Evolutionary conservation across 2,329 filamentous ascomycete genomes (phyloP).

Genomic region (Aspergillus awamori): DNA sequence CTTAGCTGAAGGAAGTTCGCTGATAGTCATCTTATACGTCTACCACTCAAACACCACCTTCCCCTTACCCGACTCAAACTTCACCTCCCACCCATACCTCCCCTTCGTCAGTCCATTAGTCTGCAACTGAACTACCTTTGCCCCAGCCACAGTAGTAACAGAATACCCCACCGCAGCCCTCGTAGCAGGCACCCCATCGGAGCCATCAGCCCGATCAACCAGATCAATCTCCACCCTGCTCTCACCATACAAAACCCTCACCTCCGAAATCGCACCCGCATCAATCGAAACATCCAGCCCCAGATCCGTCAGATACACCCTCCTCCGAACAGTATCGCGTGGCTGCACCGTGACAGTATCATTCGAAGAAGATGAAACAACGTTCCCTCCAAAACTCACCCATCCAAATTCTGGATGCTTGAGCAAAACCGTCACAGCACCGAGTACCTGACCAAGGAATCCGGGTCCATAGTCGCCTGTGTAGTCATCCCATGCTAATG

Average conservation of each 20-base stretch:
- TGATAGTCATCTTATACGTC: too few relatives aligned
- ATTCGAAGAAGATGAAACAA: neutral
- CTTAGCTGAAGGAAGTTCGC: too few relatives aligned
- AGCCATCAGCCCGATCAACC: neutral
- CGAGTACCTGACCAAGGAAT: constrained; percentile 56
- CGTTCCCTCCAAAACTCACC: constrained; percentile 54
- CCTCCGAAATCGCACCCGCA: neutral
- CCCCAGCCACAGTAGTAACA: neutral
- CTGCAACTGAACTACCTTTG: neutral
- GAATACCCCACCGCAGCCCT: neutral
- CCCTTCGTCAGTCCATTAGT: neutral
- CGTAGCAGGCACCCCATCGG: neutral
- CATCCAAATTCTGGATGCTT: constrained; percentile 50
- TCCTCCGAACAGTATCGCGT: neutral
- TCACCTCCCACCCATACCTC: neutral
- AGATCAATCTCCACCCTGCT: neutral
- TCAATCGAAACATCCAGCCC: neutral
- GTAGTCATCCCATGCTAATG: constrained; percentile 59
- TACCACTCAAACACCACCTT: neutral
- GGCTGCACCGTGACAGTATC: neutral
- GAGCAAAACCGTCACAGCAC: constrained; percentile 55
- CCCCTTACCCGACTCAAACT: neutral
- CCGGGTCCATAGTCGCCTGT: constrained; percentile 61
- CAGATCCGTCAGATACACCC: neutral
- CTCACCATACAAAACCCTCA: neutral